Evolutionary conservation across 495 filamentous ascomycete genomes (phyloP), one percentile per base, ranked within the genome.

Genomic region (Filosporella fistucella): DNA sequence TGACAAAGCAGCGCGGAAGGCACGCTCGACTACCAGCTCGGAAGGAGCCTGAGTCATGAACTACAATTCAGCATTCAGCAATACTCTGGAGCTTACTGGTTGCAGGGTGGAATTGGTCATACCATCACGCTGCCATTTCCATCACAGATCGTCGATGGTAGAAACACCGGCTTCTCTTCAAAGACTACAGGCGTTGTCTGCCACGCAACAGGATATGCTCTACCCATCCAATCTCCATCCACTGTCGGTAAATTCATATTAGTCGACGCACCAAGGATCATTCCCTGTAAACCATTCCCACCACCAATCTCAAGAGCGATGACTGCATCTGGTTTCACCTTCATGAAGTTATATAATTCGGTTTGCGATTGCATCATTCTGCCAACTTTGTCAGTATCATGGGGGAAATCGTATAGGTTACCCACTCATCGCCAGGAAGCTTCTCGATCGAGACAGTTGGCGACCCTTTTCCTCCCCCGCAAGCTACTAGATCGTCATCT

Each of bases 171-270:
- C 14, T 70, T 65, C 57, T 76, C 71, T 43, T 68, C 66, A 35
- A 73, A 72, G 0, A 77, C 73, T 0, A 75, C 72, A 0, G 71
- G 72, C 0, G 74, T 77, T 0, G 72, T 79, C 58, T 76, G 74
- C 73, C 75, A 77, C 34, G 74, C 72, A 1, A 70, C 74, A 0
- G 75, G 76, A 54, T 78, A 78, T 16, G 76, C 76, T 6, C 75
- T 55, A 2, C 75, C 76, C 76, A 80, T 78, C 70, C 71, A 77
- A 51, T 78, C 76, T 24, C 69, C 74, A 41, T 78, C 76, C 0
- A 80, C 69, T 12, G 65, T 67, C 1, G 76, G 75, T 1, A 75
- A 24, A 41, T 78, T 54, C 61, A 77, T 68, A 38, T 71, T 71
- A 3, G 59, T 56, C 25, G 66, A 70, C 0, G 69, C 67, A 6